A percentile compares a stretch with the other conserved stretches of the same genome.
These are phyloP conservation scores for Coemansia sp. DNA, from an alignment of 192 early-diverging fungal genomes.

Conservation along the genomic window DNA sequence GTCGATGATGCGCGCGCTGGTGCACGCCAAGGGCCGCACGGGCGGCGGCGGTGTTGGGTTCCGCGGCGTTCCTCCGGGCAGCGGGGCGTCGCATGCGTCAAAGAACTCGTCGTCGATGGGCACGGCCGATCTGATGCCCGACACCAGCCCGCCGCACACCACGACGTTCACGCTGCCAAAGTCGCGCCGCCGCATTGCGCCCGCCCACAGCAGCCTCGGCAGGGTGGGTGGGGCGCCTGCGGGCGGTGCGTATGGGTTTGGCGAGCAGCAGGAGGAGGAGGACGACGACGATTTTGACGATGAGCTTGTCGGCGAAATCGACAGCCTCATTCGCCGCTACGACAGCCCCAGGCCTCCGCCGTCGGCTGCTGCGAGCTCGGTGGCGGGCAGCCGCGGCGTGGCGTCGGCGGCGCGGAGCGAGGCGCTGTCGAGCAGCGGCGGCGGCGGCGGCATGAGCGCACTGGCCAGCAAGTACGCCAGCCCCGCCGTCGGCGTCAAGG, in stretches of 20 bases:
- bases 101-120: constrained; percentile 48
- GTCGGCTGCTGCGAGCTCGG: neutral
- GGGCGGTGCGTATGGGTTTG: neutral
- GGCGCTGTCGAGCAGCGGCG: constrained; percentile 9
- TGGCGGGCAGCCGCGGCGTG: neutral
- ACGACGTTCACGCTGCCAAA: constrained; percentile 43
- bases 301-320: constrained; percentile 48
- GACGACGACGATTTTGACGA: constrained; percentile 52
- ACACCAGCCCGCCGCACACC: constrained; percentile 49
- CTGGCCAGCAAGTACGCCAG: constrained; percentile 45
- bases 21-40: constrained; percentile 17
- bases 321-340: constrained; percentile 41
- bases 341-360: constrained; percentile 20
- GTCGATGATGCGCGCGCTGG: constrained; percentile 46
- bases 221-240: too few species aligned
- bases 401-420: constrained; percentile 12
- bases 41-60: neutral
- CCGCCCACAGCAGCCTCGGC: neutral
- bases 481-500: constrained; percentile 7
- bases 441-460: constrained; percentile 36
- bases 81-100: constrained; percentile 28
- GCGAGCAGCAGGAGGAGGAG: too few species aligned
- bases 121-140: constrained; percentile 47
- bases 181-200: constrained; percentile 31
- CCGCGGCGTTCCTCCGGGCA: constrained; percentile 16